A percentile compares a stretch with the other conserved stretches of the same genome.
Evolutionary conservation across 1,284 basidiomycete species (phyloP).

Genomic region (Ceratobasidium sp.): DNA sequence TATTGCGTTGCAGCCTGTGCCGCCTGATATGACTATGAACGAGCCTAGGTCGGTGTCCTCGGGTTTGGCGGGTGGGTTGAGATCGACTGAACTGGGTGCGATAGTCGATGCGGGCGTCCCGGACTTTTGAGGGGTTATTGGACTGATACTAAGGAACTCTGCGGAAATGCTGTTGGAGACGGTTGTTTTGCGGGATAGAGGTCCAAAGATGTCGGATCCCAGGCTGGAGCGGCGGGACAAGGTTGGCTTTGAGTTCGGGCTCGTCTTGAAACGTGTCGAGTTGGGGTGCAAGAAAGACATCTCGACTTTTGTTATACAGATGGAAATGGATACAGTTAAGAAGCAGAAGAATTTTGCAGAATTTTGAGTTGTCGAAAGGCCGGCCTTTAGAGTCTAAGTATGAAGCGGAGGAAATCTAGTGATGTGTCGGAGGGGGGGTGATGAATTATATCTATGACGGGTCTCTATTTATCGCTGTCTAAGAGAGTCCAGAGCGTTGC

Average conservation of each 20-base stretch:
- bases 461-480: slow-evolving; percentile 8
- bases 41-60: slow-evolving; percentile 45
- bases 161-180: neutral
- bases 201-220: slow-evolving; percentile 38
- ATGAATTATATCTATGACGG: neutral
- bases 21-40: slow-evolving; percentile 80
- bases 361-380: slow-evolving; percentile 16
- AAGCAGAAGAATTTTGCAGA: neutral
- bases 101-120: slow-evolving; percentile 37
- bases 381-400: slow-evolving; percentile 1
- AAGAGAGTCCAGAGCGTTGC: slow-evolving; percentile 8
- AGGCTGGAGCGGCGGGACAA: slow-evolving; percentile 36
- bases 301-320: neutral
- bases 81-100: slow-evolving; percentile 40
- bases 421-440: slow-evolving; percentile 9
- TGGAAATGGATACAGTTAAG: neutral
- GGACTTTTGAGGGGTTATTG: slow-evolving; percentile 29
- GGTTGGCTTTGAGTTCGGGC: slow-evolving; percentile 5
- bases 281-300: slow-evolving; percentile 30
- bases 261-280: slow-evolving; percentile 8
- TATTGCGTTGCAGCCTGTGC: slow-evolving; percentile 86
- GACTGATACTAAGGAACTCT: slow-evolving; percentile 19
- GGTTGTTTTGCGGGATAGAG: slow-evolving; percentile 15
- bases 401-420: neutral
- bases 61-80: slow-evolving; percentile 23